phyloP scores from a whole-genome alignment of 176 grass and related monocot species.

The Oryza rufipogon region DNA sequence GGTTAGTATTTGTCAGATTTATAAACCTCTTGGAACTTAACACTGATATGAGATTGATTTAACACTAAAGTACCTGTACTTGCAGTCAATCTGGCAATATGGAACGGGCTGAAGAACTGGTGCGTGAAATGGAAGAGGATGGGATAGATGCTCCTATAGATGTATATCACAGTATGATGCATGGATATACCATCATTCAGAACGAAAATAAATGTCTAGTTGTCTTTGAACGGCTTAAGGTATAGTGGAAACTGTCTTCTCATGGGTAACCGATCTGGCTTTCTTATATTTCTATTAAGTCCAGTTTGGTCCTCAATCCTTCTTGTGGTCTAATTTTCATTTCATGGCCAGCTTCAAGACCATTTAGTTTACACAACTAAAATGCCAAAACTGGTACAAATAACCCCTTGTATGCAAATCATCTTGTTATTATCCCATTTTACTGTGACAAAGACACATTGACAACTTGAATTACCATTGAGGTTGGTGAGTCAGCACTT shows the following conservation, averaged over 20 bases:
- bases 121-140: slow-evolving; percentile 90
- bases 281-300: slow-evolving; percentile 7
- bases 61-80: slow-evolving; percentile 24
- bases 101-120: slow-evolving; percentile 79
- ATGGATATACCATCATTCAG: slow-evolving; percentile 87
- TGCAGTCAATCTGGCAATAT: slow-evolving; percentile 93
- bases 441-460: not conserved
- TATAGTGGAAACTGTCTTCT: slow-evolving; percentile 38
- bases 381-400: not conserved
- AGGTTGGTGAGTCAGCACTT: not conserved
- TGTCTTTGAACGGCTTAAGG: slow-evolving; percentile 89
- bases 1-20: slow-evolving; percentile 69
- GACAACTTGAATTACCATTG: not conserved
- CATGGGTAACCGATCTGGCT: not conserved
- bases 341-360: not conserved
- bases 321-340: not conserved
- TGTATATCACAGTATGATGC: slow-evolving; percentile 98
- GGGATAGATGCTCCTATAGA: slow-evolving; percentile 89
- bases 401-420: not conserved
- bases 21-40: slow-evolving; percentile 5
- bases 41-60: not conserved
- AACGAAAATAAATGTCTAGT: slow-evolving; percentile 90
- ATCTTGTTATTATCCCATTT: not conserved
- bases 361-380: not conserved
- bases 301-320: not conserved